Conservation (phyloP, 169 alveolate genomes). For the Theileria orientalis region DNA sequence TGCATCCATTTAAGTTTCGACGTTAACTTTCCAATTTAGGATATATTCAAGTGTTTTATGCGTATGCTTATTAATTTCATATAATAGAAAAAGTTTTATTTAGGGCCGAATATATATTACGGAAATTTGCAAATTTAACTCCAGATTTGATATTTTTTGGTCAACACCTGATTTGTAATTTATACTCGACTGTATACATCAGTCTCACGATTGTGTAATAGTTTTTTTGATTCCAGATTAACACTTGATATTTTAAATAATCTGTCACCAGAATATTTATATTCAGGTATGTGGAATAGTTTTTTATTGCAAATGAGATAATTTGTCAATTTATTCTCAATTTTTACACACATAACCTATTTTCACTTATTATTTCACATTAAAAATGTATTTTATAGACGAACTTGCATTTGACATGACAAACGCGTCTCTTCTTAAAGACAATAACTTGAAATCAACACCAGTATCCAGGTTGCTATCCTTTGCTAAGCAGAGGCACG, state of each 20-base stretch:
- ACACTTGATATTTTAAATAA: no score
- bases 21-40: background rate
- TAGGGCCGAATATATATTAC: no score
- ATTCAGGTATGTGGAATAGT: background rate
- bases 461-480: conserved; percentile 50
- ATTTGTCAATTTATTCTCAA: no score
- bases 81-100: no score
- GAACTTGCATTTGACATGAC: conserved; percentile 1
- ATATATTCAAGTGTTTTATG: no score
- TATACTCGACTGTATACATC: background rate
- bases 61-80: no score
- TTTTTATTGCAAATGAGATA: no score
- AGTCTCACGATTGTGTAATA: background rate
- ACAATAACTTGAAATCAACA: conserved; percentile 19
- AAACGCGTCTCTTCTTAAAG: conserved; percentile 18
- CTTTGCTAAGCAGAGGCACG: conserved; percentile 44
- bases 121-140: no score
- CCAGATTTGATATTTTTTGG: background rate
- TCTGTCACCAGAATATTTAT: background rate
- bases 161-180: background rate
- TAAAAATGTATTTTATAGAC: no score
- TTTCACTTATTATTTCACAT: no score
- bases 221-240: background rate
- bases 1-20: background rate
- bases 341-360: background rate